These are phyloP conservation scores for Umbelopsis sp. DNA, from an alignment of 192 early-diverging fungal genomes.

Conservation along the genomic window DNA sequence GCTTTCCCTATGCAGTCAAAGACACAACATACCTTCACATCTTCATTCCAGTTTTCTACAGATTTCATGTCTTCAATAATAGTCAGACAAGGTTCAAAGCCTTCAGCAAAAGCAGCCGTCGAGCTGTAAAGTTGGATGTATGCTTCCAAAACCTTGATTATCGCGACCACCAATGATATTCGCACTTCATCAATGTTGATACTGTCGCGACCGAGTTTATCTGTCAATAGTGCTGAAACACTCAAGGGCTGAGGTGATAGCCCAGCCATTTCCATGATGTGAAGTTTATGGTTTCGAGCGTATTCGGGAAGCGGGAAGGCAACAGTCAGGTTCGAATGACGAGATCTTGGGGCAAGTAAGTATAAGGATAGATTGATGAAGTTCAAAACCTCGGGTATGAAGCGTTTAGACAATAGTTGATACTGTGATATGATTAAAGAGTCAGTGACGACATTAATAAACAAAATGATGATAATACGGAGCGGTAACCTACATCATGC, in stretches of 20 bases:
- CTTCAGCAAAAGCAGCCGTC: constrained; percentile 66
- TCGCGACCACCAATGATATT: constrained; percentile 35
- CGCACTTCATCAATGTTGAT: neutral
- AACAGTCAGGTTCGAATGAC: constrained; percentile 36
- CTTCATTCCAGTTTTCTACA: constrained; percentile 27
- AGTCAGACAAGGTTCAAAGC: constrained; percentile 45
- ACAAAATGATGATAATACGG: neutral
- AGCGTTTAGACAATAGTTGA: constrained; percentile 68
- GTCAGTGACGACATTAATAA: neutral
- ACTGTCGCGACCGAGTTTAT: constrained; percentile 14
- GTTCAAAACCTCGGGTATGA: constrained; percentile 75
- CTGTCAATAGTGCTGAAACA: constrained; percentile 19
- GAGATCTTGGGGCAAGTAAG: constrained; percentile 46
- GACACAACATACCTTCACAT: constrained; percentile 28
- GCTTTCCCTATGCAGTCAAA: constrained; percentile 2
- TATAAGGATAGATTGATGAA: constrained; percentile 52
- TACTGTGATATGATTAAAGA: constrained; percentile 41
- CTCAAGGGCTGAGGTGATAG: neutral
- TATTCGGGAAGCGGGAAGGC: constrained; percentile 46
- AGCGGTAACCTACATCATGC: constrained; percentile 51
- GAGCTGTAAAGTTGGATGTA: constrained; percentile 59
- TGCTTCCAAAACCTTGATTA: constrained; percentile 42
- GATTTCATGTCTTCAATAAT: constrained; percentile 35
- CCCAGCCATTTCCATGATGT: constrained; percentile 33
- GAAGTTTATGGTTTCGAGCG: constrained; percentile 14